Conservation (phyloP, 768 basidiomycete genomes). For the Chalciporus pseudorubinellus region DNA sequence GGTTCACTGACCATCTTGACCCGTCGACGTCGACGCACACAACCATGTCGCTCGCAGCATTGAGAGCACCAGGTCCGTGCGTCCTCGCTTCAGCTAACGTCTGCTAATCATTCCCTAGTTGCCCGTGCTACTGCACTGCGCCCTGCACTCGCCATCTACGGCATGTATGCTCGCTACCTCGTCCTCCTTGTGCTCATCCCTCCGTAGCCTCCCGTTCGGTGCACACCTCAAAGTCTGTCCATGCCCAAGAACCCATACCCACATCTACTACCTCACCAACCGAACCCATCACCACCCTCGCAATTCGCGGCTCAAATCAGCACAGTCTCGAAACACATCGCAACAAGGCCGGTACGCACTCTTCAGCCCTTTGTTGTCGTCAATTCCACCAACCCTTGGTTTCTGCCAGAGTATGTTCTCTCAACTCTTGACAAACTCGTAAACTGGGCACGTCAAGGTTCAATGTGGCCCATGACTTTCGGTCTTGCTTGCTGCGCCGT, state of each 20-base stretch:
- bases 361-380: background rate
- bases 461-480: constrained; percentile 99
- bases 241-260: constrained; percentile 40
- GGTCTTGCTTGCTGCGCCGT: constrained; percentile 99
- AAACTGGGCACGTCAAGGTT: constrained; percentile 97
- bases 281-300: constrained; percentile 67
- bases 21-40: background rate
- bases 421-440: constrained; percentile 94
- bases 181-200: constrained; percentile 11
- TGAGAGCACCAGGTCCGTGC: constrained; percentile 36
- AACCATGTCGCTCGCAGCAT: constrained; percentile 48
- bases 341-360: constrained; percentile 78
- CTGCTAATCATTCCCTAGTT: constrained; percentile 13
- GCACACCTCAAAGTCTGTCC: constrained; percentile 49
- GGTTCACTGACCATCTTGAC: background rate
- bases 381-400: background rate
- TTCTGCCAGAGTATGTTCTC: constrained; percentile 83
- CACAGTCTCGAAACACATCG: constrained; percentile 81
- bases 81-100: constrained; percentile 33
- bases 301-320: constrained; percentile 79
- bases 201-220: constrained; percentile 50
- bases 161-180: constrained; percentile 27
- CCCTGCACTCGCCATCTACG: constrained; percentile 43
- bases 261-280: constrained; percentile 42
- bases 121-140: constrained; percentile 43